Conservation (phyloP, 371 early-diverging fungal species). For the Syncephalastrum contaminatum region DNA sequence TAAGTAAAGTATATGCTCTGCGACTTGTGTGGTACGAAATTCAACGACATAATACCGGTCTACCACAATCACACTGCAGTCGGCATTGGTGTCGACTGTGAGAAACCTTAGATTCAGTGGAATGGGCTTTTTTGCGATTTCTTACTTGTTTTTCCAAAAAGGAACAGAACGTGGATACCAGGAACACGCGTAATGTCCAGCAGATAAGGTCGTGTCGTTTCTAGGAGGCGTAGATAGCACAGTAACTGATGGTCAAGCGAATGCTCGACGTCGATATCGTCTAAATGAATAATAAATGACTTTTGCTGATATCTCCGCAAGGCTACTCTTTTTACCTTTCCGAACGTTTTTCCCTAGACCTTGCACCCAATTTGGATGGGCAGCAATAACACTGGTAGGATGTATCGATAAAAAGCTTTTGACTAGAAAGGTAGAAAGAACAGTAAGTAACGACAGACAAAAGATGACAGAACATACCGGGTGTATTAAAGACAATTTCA, state of each 20-base stretch:
- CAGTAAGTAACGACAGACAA: neutral
- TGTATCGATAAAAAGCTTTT: constrained; percentile 59
- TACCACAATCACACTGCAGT: constrained; percentile 54
- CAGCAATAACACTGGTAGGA: constrained; percentile 60
- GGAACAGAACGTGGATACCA: constrained; percentile 44
- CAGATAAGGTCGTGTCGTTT: constrained; percentile 68
- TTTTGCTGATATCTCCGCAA: neutral
- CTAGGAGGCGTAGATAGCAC: constrained; percentile 62
- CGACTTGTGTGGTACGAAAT: constrained; percentile 47
- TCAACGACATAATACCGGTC: constrained; percentile 57
- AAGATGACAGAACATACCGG: constrained; percentile 20
- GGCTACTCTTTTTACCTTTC: constrained; percentile 26
- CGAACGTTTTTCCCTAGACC: constrained; percentile 34
- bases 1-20: constrained; percentile 31
- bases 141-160: constrained; percentile 43
- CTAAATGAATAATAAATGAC: constrained; percentile 17
- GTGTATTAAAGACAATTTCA: constrained; percentile 58
- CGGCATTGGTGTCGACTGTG: constrained; percentile 56
- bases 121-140: neutral
- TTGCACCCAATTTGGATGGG: constrained; percentile 62
- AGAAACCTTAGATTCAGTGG: neutral
- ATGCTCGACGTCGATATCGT: constrained; percentile 42
- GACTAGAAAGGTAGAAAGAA: constrained; percentile 14
- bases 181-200: constrained; percentile 61
- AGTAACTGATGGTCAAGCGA: constrained; percentile 46